Evolutionary conservation across 805 yeast species (phyloP).

Genomic region (Kodamaea kakaduensis): DNA sequence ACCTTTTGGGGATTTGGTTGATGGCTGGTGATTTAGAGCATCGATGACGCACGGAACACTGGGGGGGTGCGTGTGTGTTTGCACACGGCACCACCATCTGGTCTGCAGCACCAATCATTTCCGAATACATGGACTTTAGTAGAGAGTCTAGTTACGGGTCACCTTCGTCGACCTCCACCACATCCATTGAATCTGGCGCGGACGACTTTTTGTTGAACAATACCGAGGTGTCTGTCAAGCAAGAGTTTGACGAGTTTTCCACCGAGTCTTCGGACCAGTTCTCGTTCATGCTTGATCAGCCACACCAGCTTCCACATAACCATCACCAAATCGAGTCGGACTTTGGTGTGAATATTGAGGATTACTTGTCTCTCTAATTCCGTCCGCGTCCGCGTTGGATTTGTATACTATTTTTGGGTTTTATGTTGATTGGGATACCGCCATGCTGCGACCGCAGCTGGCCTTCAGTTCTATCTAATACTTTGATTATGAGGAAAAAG

Average conservation of each 20-base stretch:
- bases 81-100: constrained; percentile 13
- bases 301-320: constrained; percentile 8
- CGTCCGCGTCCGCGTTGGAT: constrained; percentile 14
- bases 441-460: constrained; percentile 1
- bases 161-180: constrained; percentile 7
- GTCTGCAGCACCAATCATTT: constrained; percentile 42
- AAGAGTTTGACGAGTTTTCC: constrained; percentile 10
- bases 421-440: constrained; percentile 11
- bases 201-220: constrained; percentile 14
- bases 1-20: constrained; percentile 5
- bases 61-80: background rate
- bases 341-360: constrained; percentile 24
- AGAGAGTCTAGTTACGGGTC: constrained; percentile 7
- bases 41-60: constrained; percentile 8
- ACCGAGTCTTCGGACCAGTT: constrained; percentile 9
- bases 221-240: constrained; percentile 3
- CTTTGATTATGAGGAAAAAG: constrained; percentile 1
- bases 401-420: constrained; percentile 10
- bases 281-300: constrained; percentile 10
- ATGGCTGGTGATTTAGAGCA: constrained; percentile 9
- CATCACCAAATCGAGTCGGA: constrained; percentile 13
- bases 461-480: constrained; percentile 7
- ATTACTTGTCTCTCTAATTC: constrained; percentile 26
- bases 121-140: constrained; percentile 23
- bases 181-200: constrained; percentile 6